Evolutionary conservation across 2,329 filamentous ascomycete genomes (phyloP).

Genomic region (Calonectria fujianensis): DNA sequence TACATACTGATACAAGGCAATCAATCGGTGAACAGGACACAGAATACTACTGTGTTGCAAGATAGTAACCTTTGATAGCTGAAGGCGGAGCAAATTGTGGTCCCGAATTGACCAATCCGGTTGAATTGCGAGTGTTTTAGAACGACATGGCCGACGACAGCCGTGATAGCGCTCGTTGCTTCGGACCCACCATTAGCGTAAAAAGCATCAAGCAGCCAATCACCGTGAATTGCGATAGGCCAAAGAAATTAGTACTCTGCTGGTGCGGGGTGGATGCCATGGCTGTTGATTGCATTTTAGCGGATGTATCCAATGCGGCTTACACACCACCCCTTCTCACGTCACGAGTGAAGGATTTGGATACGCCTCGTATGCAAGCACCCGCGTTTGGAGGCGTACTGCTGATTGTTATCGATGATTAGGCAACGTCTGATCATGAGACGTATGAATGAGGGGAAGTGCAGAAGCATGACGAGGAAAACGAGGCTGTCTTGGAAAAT

Average conservation of each 20-base stretch:
- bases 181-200: neutral
- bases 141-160: neutral
- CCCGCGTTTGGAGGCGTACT: neutral
- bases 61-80: neutral
- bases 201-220: neutral
- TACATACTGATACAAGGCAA: neutral
- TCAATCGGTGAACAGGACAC: neutral
- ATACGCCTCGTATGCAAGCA: neutral
- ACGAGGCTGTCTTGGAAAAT: neutral
- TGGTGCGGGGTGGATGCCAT: neutral
- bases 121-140: conserved; percentile 12
- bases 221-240: conserved; percentile 1
- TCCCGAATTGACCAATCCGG: neutral
- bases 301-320: neutral
- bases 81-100: neutral
- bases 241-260: neutral
- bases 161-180: neutral
- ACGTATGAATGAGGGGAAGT: neutral
- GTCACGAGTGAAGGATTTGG: neutral
- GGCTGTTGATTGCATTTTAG: neutral
- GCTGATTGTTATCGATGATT: neutral
- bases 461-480: neutral
- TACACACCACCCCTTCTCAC: neutral
- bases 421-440: neutral
- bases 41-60: neutral